Evolutionary conservation across 441 rosid genomes (phyloP), one percentile per base, ranked within the genome.

Genomic region (Theobroma grandiflorum): DNA sequence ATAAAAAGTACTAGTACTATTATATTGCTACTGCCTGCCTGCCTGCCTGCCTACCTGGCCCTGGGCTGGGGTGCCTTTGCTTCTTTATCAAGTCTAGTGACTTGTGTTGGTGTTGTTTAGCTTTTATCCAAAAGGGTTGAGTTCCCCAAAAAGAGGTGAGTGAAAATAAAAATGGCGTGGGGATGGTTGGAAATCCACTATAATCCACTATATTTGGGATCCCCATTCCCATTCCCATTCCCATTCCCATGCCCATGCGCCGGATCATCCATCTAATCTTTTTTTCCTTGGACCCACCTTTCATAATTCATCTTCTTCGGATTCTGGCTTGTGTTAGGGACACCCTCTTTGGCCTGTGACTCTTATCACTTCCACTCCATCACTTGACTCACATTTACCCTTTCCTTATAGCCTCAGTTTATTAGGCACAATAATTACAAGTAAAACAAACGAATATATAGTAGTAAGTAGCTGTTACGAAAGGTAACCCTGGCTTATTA

Each of bases 11-110:
- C 8, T 42, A 31, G 2, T 47, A 11, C 20, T 2, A 15, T 16
- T 12, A 1, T 9, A 3, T 77, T 31, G 0, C 52, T 55, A 55
- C 26, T 55, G 59, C 11, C 62, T n/a, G 31, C 5, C 26, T 55
- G 59, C 11, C 62, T n/a, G 31, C 5, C 2, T 3, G 18, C 16
- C 18, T 26, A 26, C 58, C 33, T 58, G 31, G 62, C 12, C 5
- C 55, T 1, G 18, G 58, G n/a, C 64, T 2, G 14, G 22, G 64
- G 2, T 62, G 16, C 1, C 75, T 77, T 85, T 85, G 78, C 86
- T 81, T 87, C 79, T 42, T 47, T 18, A 3, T 33, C 80, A 85
- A 80, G 83, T 62, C 73, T 67, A 49, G 8, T 69, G 47, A 20
- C n/a, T 53, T 35, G 22, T 66, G 14, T 68, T 59, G 6, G 26